phyloP scores from a whole-genome alignment of 805 yeast genomes.

The Zygosaccharomyces siamensis region DNA sequence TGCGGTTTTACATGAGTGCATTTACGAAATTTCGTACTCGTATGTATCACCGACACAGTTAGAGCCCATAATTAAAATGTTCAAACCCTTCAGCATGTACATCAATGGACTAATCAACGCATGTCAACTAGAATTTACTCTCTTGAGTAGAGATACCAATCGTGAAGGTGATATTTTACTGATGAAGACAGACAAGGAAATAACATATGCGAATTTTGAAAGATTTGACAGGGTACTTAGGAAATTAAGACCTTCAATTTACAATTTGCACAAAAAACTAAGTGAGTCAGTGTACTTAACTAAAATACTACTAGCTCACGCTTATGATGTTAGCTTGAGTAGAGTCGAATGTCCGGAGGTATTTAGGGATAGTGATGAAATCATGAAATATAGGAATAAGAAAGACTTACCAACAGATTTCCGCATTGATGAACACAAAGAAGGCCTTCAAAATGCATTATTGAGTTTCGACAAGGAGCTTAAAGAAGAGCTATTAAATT shows the following conservation, averaged over 20 bases:
- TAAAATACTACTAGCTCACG: constrained; percentile 35
- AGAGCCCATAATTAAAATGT: constrained; percentile 33
- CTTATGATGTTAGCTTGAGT: constrained; percentile 38
- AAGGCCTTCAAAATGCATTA: constrained; percentile 31
- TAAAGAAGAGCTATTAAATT: constrained; percentile 33
- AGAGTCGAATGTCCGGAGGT: constrained; percentile 18
- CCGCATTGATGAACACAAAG: constrained; percentile 27
- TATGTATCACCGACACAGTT: constrained; percentile 42
- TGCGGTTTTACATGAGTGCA: constrained; percentile 43
- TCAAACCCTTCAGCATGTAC: constrained; percentile 34
- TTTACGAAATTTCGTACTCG: constrained; percentile 47
- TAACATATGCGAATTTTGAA: constrained; percentile 35
- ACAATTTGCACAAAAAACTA: constrained; percentile 33
- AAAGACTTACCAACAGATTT: constrained; percentile 22
- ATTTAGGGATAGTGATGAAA: constrained; percentile 16
- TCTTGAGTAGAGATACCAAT: constrained; percentile 28
- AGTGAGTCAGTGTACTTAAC: constrained; percentile 34
- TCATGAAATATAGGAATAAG: constrained; percentile 10
- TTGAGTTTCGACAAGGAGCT: constrained; percentile 34
- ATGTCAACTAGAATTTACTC: constrained; percentile 42
- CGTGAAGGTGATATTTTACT: constrained; percentile 17
- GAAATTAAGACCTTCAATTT: constrained; percentile 33
- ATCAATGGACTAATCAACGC: constrained; percentile 44
- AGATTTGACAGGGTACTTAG: constrained; percentile 32
- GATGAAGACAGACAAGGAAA: constrained; percentile 32